Conservation (phyloP, 169 alveolate species). For the Plasmodium chabaudi region DNA sequence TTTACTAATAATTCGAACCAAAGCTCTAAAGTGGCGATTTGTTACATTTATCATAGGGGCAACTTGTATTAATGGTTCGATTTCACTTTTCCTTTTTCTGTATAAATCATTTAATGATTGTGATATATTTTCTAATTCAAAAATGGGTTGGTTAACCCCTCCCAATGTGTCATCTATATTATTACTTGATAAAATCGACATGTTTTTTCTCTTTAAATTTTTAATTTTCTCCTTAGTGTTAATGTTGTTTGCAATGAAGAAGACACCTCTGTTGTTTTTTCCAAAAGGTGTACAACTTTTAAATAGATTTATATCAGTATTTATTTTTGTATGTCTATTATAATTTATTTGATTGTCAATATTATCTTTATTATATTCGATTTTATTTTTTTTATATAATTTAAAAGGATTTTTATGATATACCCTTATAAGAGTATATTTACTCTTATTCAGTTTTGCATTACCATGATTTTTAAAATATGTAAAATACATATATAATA, state of each 20-base stretch:
- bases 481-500: slow-evolving; percentile 23
- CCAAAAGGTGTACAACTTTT: slow-evolving; percentile 12
- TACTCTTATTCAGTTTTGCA: slow-evolving; percentile 24
- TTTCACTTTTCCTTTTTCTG: slow-evolving; percentile 13
- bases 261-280: background rate
- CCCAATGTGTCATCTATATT: slow-evolving; percentile 19
- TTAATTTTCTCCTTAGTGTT: background rate
- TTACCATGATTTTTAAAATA: slow-evolving; percentile 32
- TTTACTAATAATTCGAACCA: slow-evolving; percentile 87
- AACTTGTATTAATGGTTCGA: slow-evolving; percentile 85
- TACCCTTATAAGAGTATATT: slow-evolving; percentile 48
- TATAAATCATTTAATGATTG: slow-evolving; percentile 5
- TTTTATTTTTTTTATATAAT: slow-evolving; percentile 12
- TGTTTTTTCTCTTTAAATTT: slow-evolving; percentile 9
- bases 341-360: background rate
- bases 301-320: too few relatives aligned
- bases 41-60: slow-evolving; percentile 98
- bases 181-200: slow-evolving; percentile 19
- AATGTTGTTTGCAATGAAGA: slow-evolving; percentile 2
- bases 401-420: slow-evolving; percentile 20
- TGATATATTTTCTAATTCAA: slow-evolving; percentile 47
- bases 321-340: too few relatives aligned
- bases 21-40: slow-evolving; percentile 90
- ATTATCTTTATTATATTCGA: slow-evolving; percentile 5
- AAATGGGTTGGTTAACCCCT: slow-evolving; percentile 14